These are phyloP conservation scores for Colletotrichum cereale DNA, from an alignment of 2,329 filamentous ascomycete genomes.

Conservation along the genomic window DNA sequence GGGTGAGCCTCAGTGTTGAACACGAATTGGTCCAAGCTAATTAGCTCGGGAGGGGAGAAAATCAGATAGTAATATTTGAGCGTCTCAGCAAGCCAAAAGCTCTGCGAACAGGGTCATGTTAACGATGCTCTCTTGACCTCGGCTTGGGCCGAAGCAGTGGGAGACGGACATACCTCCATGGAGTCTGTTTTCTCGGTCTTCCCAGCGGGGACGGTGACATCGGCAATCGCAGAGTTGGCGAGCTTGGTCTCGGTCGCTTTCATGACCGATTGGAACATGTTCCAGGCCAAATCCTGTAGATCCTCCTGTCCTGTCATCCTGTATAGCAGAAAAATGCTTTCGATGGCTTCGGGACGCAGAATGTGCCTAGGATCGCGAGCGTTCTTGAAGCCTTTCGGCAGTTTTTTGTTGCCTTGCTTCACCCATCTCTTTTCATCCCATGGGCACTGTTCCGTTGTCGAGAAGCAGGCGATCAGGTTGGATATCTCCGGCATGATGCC, in stretches of 20 bases:
- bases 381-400: conserved; percentile 72
- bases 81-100: conserved; percentile 80
- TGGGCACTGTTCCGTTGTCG: conserved; percentile 57
- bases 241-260: conserved; percentile 60
- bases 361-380: conserved; percentile 63
- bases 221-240: conserved; percentile 62
- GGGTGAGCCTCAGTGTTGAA: conserved; percentile 68
- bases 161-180: conserved; percentile 46
- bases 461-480: conserved; percentile 54
- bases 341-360: conserved; percentile 64
- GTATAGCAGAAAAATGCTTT: conserved; percentile 67
- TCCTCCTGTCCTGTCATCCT: conserved; percentile 62
- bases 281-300: conserved; percentile 65
- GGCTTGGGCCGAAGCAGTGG: conserved; percentile 41
- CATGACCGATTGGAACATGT: conserved; percentile 63
- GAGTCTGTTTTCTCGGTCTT: conserved; percentile 55
- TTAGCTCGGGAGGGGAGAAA: conserved; percentile 73
- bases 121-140: neutral
- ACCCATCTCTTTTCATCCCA: conserved; percentile 51
- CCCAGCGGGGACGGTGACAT: conserved; percentile 64
- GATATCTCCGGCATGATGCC: conserved; percentile 67
- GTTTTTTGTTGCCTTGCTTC: conserved; percentile 43
- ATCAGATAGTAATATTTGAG: conserved; percentile 82
- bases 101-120: conserved; percentile 53
- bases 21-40: conserved; percentile 77